These are phyloP conservation scores for Fraxinus greggii DNA, from an alignment of 305 asterid genomes.

Conservation along the genomic window DNA sequence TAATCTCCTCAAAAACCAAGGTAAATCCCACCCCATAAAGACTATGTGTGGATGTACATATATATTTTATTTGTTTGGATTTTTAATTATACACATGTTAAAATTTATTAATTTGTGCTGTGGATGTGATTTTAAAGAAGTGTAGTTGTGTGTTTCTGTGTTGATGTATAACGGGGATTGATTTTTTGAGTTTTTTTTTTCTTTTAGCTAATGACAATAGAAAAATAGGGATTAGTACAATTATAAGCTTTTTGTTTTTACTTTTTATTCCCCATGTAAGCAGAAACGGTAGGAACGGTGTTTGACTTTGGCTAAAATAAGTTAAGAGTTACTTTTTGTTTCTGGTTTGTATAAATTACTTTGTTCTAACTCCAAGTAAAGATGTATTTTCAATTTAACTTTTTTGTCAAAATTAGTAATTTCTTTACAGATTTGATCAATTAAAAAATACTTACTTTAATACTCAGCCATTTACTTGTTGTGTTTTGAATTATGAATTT, in stretches of 20 bases:
- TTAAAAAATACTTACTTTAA: neutral
- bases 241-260: neutral
- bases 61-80: neutral
- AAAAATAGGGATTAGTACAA: neutral
- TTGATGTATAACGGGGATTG: neutral
- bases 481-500: slow-evolving; percentile 25
- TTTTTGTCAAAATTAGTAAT: neutral
- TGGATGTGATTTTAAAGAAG: neutral
- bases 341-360: neutral
- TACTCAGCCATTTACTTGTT: neutral
- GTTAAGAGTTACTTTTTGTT: neutral
- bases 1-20: slow-evolving; percentile 60
- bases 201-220: neutral
- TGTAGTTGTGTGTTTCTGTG: neutral
- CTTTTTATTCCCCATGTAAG: neutral
- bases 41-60: neutral
- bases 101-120: neutral
- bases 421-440: neutral
- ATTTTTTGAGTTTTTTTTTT: neutral
- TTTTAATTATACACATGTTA: neutral
- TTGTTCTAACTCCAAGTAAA: neutral
- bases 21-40: slow-evolving; percentile 26
- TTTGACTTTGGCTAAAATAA: neutral
- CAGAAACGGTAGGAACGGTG: neutral
- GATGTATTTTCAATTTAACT: neutral